Conservation (phyloP, 345 rosid genomes). For the Citrus maxima region DNA sequence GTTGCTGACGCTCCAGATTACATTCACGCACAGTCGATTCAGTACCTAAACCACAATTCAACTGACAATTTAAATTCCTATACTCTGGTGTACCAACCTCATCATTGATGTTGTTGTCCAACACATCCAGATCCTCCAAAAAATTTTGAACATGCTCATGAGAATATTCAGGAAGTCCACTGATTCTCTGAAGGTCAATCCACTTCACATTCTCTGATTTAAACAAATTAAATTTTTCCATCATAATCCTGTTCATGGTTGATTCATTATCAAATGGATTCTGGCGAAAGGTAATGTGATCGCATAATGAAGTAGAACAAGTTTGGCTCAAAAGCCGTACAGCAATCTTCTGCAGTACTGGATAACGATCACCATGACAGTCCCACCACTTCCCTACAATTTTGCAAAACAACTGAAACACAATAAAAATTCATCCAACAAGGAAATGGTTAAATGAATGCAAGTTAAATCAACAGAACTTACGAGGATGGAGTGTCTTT, state of each 20-base stretch:
- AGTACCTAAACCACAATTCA: too few species aligned
- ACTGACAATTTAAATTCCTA: too few species aligned
- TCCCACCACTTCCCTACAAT: slow-evolving; percentile 21
- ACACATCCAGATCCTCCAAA: too few species aligned
- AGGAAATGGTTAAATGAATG: neutral
- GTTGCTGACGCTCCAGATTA: too few species aligned
- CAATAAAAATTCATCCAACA: neutral
- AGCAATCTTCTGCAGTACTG: neutral
- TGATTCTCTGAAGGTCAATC: neutral
- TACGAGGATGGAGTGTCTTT: neutral
- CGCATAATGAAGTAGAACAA: slow-evolving; percentile 8
- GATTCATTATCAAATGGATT: neutral
- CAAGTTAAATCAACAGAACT: neutral
- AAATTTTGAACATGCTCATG: too few species aligned
- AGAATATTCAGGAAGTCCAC: slow-evolving; percentile 1
- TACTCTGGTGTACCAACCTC: fast-evolving
- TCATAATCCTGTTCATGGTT: neutral
- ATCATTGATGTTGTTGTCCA: too few species aligned
- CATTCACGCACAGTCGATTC: too few species aligned
- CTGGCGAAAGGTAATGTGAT: neutral
- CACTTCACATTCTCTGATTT: neutral
- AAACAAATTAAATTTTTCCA: neutral
- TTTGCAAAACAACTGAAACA: neutral
- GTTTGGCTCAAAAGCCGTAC: slow-evolving; percentile 17
- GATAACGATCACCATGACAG: neutral